phyloP scores from a whole-genome alignment of 1,139 yeast species.

The Suhomyces anneliseae region DNA sequence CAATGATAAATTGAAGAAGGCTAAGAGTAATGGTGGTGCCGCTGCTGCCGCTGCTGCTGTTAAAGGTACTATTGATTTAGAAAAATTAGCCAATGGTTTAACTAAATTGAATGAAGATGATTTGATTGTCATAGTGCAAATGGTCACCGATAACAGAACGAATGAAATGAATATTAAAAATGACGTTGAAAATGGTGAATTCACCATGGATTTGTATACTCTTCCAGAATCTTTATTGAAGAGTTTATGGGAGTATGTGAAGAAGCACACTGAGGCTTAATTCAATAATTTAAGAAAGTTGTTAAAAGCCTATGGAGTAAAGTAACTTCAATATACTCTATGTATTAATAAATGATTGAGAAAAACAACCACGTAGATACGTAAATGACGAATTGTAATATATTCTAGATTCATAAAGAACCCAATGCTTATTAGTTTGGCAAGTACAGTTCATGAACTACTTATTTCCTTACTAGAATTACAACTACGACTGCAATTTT shows the following conservation, averaged over 20 bases:
- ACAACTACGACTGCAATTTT: no score
- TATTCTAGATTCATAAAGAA: no score
- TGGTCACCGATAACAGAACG: slow-evolving; percentile 95
- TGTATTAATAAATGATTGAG: slow-evolving; percentile 8
- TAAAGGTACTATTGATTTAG: slow-evolving; percentile 80
- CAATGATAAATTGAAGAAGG: slow-evolving; percentile 54
- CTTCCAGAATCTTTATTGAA: slow-evolving; percentile 88
- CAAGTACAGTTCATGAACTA: no score
- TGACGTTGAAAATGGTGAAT: slow-evolving; percentile 96
- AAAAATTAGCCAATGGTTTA: slow-evolving; percentile 84
- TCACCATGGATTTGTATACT: slow-evolving; percentile 93
- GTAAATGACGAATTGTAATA: no score
- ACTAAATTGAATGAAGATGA: slow-evolving; percentile 91
- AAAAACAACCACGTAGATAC: no score
- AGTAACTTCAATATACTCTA: slow-evolving; percentile 6
- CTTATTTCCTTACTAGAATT: no score
- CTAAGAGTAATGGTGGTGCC: slow-evolving; percentile 51
- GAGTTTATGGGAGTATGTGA: slow-evolving; percentile 93
- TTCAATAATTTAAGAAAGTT: no score
- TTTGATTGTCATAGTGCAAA: slow-evolving; percentile 89
- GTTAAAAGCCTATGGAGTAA: no score
- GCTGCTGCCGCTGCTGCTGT: slow-evolving; percentile 26
- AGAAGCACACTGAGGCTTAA: slow-evolving; percentile 54
- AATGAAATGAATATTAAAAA: slow-evolving; percentile 95
- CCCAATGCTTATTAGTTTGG: no score